A percentile compares a stretch with the other conserved stretches of the same genome.
Evolutionary conservation across 192 early-diverging fungal genomes (phyloP).

Genomic region (Allomyces javanicus): DNA sequence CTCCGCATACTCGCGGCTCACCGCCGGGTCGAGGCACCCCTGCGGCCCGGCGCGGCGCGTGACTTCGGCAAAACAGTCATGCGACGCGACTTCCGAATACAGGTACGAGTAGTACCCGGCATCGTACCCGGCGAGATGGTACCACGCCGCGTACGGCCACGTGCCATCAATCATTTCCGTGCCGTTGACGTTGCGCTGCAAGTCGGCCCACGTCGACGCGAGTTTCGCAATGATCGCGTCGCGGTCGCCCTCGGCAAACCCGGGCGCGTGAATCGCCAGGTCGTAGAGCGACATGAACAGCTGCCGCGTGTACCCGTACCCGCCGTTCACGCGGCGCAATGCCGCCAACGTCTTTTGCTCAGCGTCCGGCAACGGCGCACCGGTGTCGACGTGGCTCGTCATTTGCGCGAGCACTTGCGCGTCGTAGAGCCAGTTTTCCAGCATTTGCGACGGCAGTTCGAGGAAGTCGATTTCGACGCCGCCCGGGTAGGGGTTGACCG

Average conservation of each 20-base stretch:
- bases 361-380: background rate
- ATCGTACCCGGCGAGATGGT: constrained; percentile 3
- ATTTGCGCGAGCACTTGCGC: constrained; percentile 1
- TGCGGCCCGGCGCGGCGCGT: background rate
- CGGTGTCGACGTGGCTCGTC: constrained; percentile 1
- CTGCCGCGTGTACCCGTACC: constrained; percentile 6
- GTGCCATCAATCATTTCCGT: background rate
- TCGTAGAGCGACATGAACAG: constrained; percentile 6
- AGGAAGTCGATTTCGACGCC: constrained; percentile 8
- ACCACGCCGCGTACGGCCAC: background rate
- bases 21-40: background rate
- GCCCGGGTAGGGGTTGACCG: constrained; percentile 6
- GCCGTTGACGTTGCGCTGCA: background rate
- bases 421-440: constrained; percentile 7
- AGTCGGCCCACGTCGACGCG: background rate
- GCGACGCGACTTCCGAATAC: background rate
- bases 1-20: background rate
- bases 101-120: constrained; percentile 2
- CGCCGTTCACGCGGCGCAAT: constrained; percentile 1
- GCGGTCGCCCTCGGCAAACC: background rate
- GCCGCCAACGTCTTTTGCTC: background rate
- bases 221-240: background rate
- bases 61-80: constrained; percentile 1
- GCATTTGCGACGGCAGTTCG: constrained; percentile 7
- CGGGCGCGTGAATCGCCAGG: constrained; percentile 3